Conservation (phyloP, 495 filamentous ascomycete species). For the Aspergillus sparsus region DNA sequence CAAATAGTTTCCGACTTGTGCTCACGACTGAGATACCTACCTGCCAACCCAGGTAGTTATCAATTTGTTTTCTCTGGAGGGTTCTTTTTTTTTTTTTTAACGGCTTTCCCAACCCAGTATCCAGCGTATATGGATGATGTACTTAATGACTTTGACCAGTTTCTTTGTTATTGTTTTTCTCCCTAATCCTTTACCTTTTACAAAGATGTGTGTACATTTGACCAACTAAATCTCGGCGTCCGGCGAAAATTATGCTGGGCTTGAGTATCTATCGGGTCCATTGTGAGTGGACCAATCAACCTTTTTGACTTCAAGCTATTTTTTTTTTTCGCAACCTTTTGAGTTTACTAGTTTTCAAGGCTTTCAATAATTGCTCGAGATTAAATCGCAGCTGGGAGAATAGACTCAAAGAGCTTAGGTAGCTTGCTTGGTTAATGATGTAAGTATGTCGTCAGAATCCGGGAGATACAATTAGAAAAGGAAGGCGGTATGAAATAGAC, state of each 20-base stretch:
- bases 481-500: too few relatives aligned
- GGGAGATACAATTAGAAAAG: too few relatives aligned
- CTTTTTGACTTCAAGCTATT: too few relatives aligned
- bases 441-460: too few relatives aligned
- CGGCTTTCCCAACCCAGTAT: background rate
- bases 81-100: background rate
- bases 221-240: background rate
- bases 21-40: background rate
- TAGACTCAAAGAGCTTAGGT: too few relatives aligned
- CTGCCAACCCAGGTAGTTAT: background rate
- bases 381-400: too few relatives aligned
- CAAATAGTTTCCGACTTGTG: background rate
- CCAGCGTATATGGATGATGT: background rate
- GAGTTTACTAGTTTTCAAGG: too few relatives aligned
- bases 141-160: conserved; percentile 5
- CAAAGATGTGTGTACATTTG: background rate
- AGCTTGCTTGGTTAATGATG: too few relatives aligned
- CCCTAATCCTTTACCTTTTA: too few relatives aligned
- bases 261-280: background rate
- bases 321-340: too few relatives aligned
- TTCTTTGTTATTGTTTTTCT: background rate
- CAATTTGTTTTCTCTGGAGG: background rate
- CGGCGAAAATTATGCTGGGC: background rate
- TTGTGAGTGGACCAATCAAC: too few relatives aligned
- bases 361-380: too few relatives aligned